Evolutionary conservation across 805 yeast genomes (phyloP), one percentile per base, ranked within the genome.

Genomic region (Saturnispora sekii): DNA sequence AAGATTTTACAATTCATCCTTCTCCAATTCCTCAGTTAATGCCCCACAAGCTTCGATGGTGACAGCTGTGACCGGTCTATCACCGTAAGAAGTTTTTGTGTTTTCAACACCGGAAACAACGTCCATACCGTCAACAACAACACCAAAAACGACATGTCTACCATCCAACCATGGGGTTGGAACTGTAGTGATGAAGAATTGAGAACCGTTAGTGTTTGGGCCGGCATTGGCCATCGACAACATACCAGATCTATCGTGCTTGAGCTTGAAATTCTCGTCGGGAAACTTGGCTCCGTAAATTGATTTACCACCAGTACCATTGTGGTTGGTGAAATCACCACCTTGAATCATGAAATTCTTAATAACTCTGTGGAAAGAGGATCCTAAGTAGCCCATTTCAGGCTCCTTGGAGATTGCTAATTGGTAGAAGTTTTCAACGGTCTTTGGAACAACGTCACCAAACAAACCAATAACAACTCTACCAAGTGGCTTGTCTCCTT

Each of bases 121-220:
- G 52, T 90, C 96, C 70, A 79, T 72, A 40, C 97, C 97, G 46
- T 82, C 88, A 14, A 87, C 47, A 45, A 93, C 96, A 68, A 87
- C 86, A 53, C 98, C 98, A 59, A 93, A 93, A 35, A 93, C 98
- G 60, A 93, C 98, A 66, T 93, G 98, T 56, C 71, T 79, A 52
- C 94, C 93, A 60, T 93, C 87, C 60, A 93, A 77, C 97, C 98
- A 93, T 41, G 81, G 69, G 46, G 96, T 86, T 32, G 76, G 74
- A 17, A 84, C 96, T 26, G 97, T 89, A 59, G 96, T 88, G 68
- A 93, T 83, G 74, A 89, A 89, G 63, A 89, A 89, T 67, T 88
- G 97, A 32, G 96, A 87, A 16, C 96, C 96, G 63, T 88, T 88
- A 65, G 89, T 81, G 66, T 81, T 70, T 51, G 61, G 76, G 53